Evolutionary conservation across 192 early-diverging fungal genomes (phyloP).

Genomic region (Coemansia sp.): DNA sequence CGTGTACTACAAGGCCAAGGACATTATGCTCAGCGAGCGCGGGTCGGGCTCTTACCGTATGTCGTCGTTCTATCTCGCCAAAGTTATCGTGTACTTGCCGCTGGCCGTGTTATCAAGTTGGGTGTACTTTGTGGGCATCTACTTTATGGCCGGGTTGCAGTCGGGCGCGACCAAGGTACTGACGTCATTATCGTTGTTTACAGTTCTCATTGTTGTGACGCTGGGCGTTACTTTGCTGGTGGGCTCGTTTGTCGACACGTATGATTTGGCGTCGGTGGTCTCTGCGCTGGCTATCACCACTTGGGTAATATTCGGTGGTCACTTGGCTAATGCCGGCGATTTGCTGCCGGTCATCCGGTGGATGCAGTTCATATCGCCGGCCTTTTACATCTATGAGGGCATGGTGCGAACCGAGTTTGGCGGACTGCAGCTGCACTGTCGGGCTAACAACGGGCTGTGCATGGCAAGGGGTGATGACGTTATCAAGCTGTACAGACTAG

Average conservation of each 20-base stretch:
- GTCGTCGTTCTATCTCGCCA: conserved; percentile 64
- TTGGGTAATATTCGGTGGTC: conserved; percentile 56
- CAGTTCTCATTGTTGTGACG: conserved; percentile 45
- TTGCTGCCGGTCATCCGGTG: conserved; percentile 52
- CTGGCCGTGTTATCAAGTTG: conserved; percentile 51
- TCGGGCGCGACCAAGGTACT: conserved; percentile 24
- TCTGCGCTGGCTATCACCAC: conserved; percentile 44
- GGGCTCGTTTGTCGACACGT: conserved; percentile 46
- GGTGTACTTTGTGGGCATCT: conserved; percentile 52
- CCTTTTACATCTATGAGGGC: conserved; percentile 55
- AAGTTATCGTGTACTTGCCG: conserved; percentile 60
- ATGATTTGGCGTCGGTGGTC: conserved; percentile 50
- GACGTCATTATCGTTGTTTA: conserved; percentile 44
- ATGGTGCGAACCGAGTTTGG: conserved; percentile 53
- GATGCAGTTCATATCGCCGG: conserved; percentile 57
- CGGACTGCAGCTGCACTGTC: conserved; percentile 47
- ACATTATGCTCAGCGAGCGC: conserved; percentile 66
- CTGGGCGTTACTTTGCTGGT: conserved; percentile 48
- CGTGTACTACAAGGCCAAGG: conserved; percentile 56
- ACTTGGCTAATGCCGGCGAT: conserved; percentile 53
- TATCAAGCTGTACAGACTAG: conserved; percentile 43
- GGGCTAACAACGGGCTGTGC: conserved; percentile 50
- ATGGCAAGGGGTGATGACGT: conserved; percentile 54
- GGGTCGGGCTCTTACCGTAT: conserved; percentile 68
- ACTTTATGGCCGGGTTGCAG: conserved; percentile 57